Conservation (phyloP, 2,329 filamentous ascomycete species). For the Colletotrichum lindemuthianum region DNA sequence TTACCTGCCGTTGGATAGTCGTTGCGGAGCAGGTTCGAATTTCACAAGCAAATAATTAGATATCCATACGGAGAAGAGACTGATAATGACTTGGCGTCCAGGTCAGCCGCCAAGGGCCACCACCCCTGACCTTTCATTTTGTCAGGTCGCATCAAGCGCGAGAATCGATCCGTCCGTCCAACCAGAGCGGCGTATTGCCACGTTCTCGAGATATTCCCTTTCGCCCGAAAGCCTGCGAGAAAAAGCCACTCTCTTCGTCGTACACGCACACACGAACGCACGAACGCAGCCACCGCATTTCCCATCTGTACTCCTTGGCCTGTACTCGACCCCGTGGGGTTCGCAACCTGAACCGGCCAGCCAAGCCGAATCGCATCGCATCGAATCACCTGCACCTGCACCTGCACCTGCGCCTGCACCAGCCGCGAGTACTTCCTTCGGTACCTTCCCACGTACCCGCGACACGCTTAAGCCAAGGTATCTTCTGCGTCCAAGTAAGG, state of each 20-base stretch:
- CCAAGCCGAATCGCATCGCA: conserved; percentile 12
- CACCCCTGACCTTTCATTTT: conserved; percentile 4
- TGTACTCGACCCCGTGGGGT: conserved; percentile 31
- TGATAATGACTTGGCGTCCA: conserved; percentile 12
- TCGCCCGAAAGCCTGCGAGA: conserved; percentile 39
- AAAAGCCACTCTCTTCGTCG: background rate
- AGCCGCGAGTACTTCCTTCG: background rate
- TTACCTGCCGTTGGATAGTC: too few relatives aligned
- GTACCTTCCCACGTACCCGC: background rate
- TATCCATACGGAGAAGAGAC: background rate
- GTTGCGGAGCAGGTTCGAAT: background rate
- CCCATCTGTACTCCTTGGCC: conserved; percentile 7
- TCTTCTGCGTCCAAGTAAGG: background rate
- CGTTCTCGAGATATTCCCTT: conserved; percentile 34
- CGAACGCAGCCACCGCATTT: background rate
- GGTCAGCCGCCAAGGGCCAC: conserved; percentile 30
- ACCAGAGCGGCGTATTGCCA: conserved; percentile 32
- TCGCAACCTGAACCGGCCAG: conserved; percentile 20
- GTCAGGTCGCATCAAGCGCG: conserved; percentile 37
- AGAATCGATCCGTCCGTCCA: conserved; percentile 36
- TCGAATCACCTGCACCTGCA: background rate
- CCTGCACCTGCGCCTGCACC: conserved; percentile 8
- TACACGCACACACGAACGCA: background rate
- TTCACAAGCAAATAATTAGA: conserved; percentile 33
- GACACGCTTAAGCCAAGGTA: background rate